Evolutionary conservation across 73 alveolate genomes (phyloP).

Genomic region (Blepharisma japonicum): DNA sequence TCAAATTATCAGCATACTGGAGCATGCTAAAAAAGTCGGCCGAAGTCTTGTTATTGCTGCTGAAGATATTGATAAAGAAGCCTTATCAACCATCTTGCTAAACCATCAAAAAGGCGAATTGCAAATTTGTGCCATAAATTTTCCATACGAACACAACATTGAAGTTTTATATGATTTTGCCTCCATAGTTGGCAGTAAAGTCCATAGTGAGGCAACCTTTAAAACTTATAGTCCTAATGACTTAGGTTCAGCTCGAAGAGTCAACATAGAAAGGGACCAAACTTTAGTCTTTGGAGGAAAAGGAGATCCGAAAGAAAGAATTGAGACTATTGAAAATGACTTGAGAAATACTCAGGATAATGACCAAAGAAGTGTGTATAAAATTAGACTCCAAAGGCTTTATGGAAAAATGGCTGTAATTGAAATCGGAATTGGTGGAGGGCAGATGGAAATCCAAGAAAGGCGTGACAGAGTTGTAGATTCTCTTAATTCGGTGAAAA

Average conservation of each 20-base stretch:
- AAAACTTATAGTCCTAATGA: background rate
- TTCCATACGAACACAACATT: slow-evolving; percentile 9
- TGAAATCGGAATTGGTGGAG: slow-evolving; percentile 71
- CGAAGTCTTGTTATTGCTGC: slow-evolving; percentile 21
- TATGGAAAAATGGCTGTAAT: slow-evolving; percentile 66
- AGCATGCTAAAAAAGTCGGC: background rate
- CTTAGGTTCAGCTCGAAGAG: background rate
- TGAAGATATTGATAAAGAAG: slow-evolving; percentile 34
- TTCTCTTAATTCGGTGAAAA: slow-evolving; percentile 76
- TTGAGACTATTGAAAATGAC: slow-evolving; percentile 28
- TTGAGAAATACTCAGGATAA: slow-evolving; percentile 46
- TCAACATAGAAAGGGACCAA: background rate
- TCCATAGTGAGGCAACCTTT: background rate
- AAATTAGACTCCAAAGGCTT: slow-evolving; percentile 74
- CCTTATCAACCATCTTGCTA: background rate
- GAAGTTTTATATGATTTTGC: slow-evolving; percentile 26
- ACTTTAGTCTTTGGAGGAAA: slow-evolving; percentile 34
- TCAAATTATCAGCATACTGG: background rate
- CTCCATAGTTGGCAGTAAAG: background rate
- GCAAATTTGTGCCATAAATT: slow-evolving; percentile 11
- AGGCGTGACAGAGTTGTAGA: slow-evolving; percentile 84
- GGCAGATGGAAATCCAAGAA: slow-evolving; percentile 75
- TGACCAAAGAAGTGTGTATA: slow-evolving; percentile 38
- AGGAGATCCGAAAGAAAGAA: slow-evolving; percentile 55
- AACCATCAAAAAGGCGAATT: background rate